phyloP scores from a whole-genome alignment of 2,329 filamentous ascomycete species.

The Ceratocystis variospora region DNA sequence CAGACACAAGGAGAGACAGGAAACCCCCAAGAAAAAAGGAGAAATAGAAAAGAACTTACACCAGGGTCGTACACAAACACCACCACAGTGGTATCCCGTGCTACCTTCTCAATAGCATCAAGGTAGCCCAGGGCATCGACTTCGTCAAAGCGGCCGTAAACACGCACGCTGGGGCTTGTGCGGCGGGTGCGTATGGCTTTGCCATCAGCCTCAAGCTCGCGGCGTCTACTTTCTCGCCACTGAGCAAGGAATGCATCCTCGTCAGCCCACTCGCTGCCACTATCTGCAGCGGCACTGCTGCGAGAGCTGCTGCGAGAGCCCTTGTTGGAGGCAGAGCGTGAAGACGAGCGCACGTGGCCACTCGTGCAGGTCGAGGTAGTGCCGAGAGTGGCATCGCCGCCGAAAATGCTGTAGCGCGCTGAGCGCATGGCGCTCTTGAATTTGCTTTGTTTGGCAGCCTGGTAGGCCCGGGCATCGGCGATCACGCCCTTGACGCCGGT shows the following conservation, averaged over 20 bases:
- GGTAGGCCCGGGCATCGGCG: slow-evolving; percentile 65
- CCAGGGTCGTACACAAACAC: slow-evolving; percentile 86
- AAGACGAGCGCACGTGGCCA: slow-evolving; percentile 24
- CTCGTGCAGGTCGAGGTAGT: background rate
- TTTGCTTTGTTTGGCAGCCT: slow-evolving; percentile 47
- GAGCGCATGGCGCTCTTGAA: slow-evolving; percentile 40
- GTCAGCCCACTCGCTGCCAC: slow-evolving; percentile 35
- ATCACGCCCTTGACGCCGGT: slow-evolving; percentile 82
- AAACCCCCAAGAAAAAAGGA: background rate
- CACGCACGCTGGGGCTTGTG: slow-evolving; percentile 60
- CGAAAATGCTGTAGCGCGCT: slow-evolving; percentile 43
- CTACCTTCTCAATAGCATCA: slow-evolving; percentile 88
- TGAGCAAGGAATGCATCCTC: slow-evolving; percentile 70
- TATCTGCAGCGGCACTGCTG: slow-evolving; percentile 19
- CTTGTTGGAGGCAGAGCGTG: slow-evolving; percentile 28
- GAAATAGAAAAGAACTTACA: slow-evolving; percentile 38
- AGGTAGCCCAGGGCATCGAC: slow-evolving; percentile 87
- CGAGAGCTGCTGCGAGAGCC: slow-evolving; percentile 33
- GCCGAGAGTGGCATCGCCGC: slow-evolving; percentile 27
- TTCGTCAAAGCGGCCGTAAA: slow-evolving; percentile 65
- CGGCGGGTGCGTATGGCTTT: slow-evolving; percentile 46
- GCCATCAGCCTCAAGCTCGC: slow-evolving; percentile 57
- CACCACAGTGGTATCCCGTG: slow-evolving; percentile 67
- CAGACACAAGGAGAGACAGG: background rate
- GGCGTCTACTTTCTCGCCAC: slow-evolving; percentile 70